A percentile compares a stretch with the other conserved stretches of the same genome.
Conservation (phyloP, 176 grass and related monocot genomes). For the Oryza officinalis region DNA sequence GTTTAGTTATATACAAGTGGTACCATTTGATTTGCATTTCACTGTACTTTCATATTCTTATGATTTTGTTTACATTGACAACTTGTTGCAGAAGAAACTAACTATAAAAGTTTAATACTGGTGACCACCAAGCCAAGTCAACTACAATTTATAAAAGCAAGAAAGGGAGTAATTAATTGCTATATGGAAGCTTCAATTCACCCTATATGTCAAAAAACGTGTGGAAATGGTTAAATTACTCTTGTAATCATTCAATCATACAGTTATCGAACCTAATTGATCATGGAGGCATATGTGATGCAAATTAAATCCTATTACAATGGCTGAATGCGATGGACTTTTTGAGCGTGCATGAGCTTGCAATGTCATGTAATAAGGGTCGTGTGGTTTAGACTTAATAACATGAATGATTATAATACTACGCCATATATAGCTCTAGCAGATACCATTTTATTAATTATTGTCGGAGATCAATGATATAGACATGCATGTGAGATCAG, state of each 20-base stretch:
- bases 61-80: neutral
- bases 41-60: neutral
- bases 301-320: neutral
- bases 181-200: too few relatives aligned
- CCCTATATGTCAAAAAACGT: too few relatives aligned
- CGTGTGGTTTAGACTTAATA: neutral
- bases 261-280: neutral
- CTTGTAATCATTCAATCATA: too few relatives aligned
- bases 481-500: neutral
- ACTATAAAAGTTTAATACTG: neutral
- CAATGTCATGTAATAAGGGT: neutral
- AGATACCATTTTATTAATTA: neutral
- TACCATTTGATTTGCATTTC: neutral
- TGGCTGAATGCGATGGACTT: neutral
- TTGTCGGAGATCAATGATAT: neutral
- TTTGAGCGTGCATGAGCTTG: neutral
- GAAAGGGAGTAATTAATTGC: too few relatives aligned
- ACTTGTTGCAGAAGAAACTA: neutral
- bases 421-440: neutral
- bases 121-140: neutral
- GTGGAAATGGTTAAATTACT: too few relatives aligned
- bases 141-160: neutral
- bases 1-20: neutral
- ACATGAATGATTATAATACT: neutral
- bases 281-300: neutral